These are phyloP conservation scores for Halteria grandinella DNA, from an alignment of 73 alveolate species.

Conservation along the genomic window DNA sequence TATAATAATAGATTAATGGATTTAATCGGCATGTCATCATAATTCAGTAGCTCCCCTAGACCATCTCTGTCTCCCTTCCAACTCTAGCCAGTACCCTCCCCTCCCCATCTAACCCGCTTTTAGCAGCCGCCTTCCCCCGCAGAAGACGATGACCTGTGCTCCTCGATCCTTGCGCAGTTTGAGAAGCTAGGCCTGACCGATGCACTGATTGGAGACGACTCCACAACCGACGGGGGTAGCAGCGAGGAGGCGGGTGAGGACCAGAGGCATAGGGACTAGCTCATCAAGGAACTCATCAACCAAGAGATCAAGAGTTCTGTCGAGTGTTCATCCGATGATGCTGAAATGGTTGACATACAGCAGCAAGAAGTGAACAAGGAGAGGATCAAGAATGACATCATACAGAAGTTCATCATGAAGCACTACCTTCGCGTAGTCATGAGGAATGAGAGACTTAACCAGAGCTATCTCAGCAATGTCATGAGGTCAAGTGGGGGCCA, in stretches of 20 bases:
- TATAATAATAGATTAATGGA: too few species aligned
- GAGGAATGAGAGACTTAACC: conserved; percentile 10
- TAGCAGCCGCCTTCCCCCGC: too few species aligned
- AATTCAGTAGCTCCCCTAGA: too few species aligned
- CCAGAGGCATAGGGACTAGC: not conserved
- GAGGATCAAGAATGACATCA: too few species aligned
- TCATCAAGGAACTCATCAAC: conserved; percentile 9
- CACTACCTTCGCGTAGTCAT: not conserved
- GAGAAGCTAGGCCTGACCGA: conserved; percentile 20
- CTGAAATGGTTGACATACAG: too few species aligned
- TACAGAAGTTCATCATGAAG: conserved; percentile 19
- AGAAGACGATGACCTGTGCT: conserved; percentile 42
- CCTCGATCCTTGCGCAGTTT: conserved; percentile 24
- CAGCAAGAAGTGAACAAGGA: too few species aligned
- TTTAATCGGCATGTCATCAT: too few species aligned
- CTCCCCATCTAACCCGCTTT: too few species aligned
- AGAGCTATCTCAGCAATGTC: conserved; percentile 10
- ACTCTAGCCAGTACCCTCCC: too few species aligned
- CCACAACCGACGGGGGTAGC: conserved; percentile 18
- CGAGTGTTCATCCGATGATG: not conserved
- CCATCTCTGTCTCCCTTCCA: too few species aligned
- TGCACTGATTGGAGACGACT: conserved; percentile 14
- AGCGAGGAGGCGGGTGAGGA: conserved; percentile 55
- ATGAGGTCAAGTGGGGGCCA: conserved; percentile 1
- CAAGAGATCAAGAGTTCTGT: not conserved